phyloP scores from a whole-genome alignment of 495 filamentous ascomycete species.

The Physcia stellaris region DNA sequence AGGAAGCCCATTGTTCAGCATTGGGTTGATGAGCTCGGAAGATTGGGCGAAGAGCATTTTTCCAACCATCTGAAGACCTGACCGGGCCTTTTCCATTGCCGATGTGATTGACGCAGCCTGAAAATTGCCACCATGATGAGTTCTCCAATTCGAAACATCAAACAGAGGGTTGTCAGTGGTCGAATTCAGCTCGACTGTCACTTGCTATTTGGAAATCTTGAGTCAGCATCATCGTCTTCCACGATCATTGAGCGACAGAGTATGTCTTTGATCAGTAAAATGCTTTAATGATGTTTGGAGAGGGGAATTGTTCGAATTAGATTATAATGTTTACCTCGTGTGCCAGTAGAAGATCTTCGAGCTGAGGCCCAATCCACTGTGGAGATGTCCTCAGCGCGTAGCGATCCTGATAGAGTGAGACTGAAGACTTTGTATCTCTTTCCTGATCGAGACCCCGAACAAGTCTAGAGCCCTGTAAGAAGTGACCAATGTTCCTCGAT shows the following conservation, averaged over 20 bases:
- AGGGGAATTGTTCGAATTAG: too few relatives aligned
- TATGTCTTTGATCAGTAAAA: too few relatives aligned
- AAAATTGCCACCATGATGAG: constrained; percentile 51
- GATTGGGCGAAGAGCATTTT: constrained; percentile 44
- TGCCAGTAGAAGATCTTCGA: constrained; percentile 45
- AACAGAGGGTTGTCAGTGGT: constrained; percentile 52
- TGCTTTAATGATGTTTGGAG: too few relatives aligned
- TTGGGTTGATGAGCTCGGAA: constrained; percentile 44
- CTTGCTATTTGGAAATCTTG: too few relatives aligned
- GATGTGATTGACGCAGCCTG: constrained; percentile 44
- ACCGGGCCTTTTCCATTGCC: constrained; percentile 47
- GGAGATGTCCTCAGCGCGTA: constrained; percentile 46
- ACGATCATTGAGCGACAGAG: too few relatives aligned
- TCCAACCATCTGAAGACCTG: constrained; percentile 40
- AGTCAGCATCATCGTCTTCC: too few relatives aligned
- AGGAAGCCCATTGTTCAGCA: constrained; percentile 41
- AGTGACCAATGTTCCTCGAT: constrained; percentile 38
- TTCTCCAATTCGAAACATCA: constrained; percentile 20
- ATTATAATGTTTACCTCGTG: too few relatives aligned
- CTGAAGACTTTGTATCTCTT: constrained; percentile 7
- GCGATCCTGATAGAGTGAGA: constrained; percentile 44
- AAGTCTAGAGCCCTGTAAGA: constrained; percentile 30
- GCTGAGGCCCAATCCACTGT: constrained; percentile 52
- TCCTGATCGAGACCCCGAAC: constrained; percentile 15
- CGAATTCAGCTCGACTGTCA: constrained; percentile 46